phyloP scores from a whole-genome alignment of 1,284 basidiomycete species.

The Prillingera fragicola region DNA sequence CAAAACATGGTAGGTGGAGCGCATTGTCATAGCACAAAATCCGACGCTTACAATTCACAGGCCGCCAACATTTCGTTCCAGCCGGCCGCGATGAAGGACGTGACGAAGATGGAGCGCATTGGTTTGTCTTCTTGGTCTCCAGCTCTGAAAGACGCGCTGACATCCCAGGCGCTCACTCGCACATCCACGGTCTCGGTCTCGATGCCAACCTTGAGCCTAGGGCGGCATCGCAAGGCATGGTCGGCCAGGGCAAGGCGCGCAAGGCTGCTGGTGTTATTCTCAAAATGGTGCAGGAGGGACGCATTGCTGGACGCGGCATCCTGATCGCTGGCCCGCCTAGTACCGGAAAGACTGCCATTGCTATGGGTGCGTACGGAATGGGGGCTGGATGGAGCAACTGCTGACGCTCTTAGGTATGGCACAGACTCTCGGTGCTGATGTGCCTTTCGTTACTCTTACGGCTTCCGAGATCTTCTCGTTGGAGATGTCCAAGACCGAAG shows the following conservation, averaged over 20 bases:
- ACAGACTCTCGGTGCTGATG: conserved; percentile 84
- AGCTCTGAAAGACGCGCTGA: conserved; percentile 2
- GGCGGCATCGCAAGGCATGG: conserved; percentile 81
- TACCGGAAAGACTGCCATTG: conserved; percentile 96
- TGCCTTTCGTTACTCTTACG: conserved; percentile 95
- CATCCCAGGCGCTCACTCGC: conserved; percentile 81
- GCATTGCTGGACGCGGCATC: conserved; percentile 90
- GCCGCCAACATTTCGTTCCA: conserved; percentile 49
- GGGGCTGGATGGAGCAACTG: not conserved
- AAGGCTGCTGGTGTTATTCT: conserved; percentile 96
- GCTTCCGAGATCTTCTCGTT: conserved; percentile 96
- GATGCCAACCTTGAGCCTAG: conserved; percentile 86
- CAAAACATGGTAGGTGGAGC: not conserved
- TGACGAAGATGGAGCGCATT: conserved; percentile 95
- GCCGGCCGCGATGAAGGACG: conserved; percentile 60
- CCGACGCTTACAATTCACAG: conserved; percentile 18
- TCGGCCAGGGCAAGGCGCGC: conserved; percentile 88
- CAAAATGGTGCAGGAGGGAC: conserved; percentile 94
- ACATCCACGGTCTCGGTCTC: conserved; percentile 88
- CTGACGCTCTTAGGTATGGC: conserved; percentile 74
- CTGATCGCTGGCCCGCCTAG: conserved; percentile 94
- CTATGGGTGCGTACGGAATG: conserved; percentile 66
- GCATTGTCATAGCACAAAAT: not conserved
- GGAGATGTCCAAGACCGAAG: conserved; percentile 97
- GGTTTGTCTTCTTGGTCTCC: conserved; percentile 50